These are phyloP conservation scores for Desmodesmus armatus DNA, from an alignment of 139 green algal genomes.

Conservation along the genomic window DNA sequence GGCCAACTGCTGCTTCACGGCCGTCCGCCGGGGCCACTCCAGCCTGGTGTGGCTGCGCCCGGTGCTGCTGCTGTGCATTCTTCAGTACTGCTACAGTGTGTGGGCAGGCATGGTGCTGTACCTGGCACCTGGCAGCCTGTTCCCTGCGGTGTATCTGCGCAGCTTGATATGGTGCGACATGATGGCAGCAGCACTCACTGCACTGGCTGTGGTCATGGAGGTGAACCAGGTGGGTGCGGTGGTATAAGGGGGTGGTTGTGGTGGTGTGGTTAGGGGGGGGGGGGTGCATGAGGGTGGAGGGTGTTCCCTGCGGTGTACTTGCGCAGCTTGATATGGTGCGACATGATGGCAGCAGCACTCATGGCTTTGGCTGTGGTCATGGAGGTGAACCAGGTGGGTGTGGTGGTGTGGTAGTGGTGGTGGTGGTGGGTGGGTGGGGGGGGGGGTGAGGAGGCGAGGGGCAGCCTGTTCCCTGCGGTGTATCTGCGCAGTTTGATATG, in stretches of 20 bases:
- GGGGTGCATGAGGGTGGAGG: no score
- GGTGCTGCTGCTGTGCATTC: neutral
- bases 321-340: no score
- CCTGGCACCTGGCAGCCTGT: neutral
- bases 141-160: constrained; percentile 11
- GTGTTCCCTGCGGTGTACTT: no score
- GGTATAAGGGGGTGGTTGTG: no score
- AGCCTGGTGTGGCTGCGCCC: constrained; percentile 34
- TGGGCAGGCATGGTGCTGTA: constrained; percentile 13
- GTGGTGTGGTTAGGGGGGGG: no score
- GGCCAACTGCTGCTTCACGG: constrained; percentile 8
- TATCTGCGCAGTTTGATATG: no score
- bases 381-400: neutral
- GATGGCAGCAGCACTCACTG: constrained; percentile 29
- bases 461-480: no score
- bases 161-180: constrained; percentile 29
- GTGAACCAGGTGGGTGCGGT: constrained; percentile 24
- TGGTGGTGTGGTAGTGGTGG: neutral
- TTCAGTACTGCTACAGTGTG: constrained; percentile 22
- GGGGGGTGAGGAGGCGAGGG: no score
- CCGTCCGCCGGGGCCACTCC: constrained; percentile 7
- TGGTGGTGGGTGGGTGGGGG: no score
- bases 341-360: constrained; percentile 24
- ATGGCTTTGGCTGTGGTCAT: neutral
- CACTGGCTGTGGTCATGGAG: constrained; percentile 14